Conservation (phyloP, 192 early-diverging fungal species). For the Podila minutissima region DNA sequence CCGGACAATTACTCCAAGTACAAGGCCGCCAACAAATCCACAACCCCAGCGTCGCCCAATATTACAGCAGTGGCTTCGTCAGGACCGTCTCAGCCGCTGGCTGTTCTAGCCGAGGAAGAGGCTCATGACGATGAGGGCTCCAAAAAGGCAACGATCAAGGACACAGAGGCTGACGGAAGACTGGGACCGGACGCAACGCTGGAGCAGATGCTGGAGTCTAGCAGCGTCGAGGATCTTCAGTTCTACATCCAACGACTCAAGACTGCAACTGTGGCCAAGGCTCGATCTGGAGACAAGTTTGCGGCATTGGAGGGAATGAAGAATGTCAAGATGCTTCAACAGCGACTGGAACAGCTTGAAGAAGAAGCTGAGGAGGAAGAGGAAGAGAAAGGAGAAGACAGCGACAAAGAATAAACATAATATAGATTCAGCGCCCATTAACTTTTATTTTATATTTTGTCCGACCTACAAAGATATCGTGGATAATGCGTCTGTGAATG, state of each 20-base stretch:
- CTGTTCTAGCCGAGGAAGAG: not conserved
- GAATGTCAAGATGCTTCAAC: slow-evolving; percentile 41
- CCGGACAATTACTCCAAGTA: slow-evolving; percentile 47
- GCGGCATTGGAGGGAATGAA: slow-evolving; percentile 46
- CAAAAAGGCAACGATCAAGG: not conserved
- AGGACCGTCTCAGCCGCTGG: not conserved
- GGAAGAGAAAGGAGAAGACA: not conserved
- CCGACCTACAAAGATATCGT: too few relatives aligned
- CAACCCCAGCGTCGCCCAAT: too few relatives aligned
- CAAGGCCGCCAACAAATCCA: slow-evolving; percentile 20
- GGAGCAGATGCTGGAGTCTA: slow-evolving; percentile 28
- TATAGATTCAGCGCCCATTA: too few relatives aligned
- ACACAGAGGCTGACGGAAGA: slow-evolving; percentile 1
- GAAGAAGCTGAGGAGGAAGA: slow-evolving; percentile 1
- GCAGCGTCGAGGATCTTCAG: slow-evolving; percentile 7
- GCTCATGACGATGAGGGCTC: not conserved
- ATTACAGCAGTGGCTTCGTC: not conserved
- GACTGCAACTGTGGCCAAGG: slow-evolving; percentile 49
- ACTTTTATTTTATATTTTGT: too few relatives aligned
- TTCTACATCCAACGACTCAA: slow-evolving; percentile 44
- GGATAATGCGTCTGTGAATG: too few relatives aligned
- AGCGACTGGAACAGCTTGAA: slow-evolving; percentile 23
- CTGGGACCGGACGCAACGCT: slow-evolving; percentile 29
- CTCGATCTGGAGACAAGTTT: slow-evolving; percentile 29
- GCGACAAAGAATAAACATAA: not conserved